Evolutionary conservation across 202 grass and related monocot species (phyloP).

Genomic region (Schoenoplectus triqueter): DNA sequence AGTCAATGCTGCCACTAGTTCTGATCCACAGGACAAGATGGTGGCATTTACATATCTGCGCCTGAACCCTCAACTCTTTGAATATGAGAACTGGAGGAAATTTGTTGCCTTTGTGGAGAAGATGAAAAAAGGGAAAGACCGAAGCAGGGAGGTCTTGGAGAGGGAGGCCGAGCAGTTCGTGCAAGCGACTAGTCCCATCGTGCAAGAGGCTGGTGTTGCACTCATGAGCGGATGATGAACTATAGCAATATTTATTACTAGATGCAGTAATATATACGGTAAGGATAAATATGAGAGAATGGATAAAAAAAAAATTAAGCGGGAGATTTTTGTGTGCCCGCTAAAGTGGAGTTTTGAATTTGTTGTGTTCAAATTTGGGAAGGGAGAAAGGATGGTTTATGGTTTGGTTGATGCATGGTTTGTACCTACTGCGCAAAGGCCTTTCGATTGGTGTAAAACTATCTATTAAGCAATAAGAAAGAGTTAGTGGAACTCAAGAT

Average conservation of each 20-base stretch:
- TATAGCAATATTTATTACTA: neutral
- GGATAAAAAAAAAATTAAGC: neutral
- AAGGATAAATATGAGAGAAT: neutral
- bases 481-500: neutral
- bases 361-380: slow-evolving; percentile 12
- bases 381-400: neutral
- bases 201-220: slow-evolving; percentile 54
- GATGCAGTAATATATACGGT: slow-evolving; percentile 7
- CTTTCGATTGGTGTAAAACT: neutral
- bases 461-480: neutral
- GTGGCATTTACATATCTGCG: slow-evolving; percentile 87
- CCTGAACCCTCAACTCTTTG: slow-evolving; percentile 62
- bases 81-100: slow-evolving; percentile 65
- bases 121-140: slow-evolving; percentile 50
- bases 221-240: slow-evolving; percentile 43
- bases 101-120: slow-evolving; percentile 68
- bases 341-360: neutral
- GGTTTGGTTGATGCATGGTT: neutral
- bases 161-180: slow-evolving; percentile 51
- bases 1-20: slow-evolving; percentile 43
- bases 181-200: slow-evolving; percentile 58
- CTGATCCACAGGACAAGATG: slow-evolving; percentile 54
- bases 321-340: slow-evolving; percentile 25
- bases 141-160: slow-evolving; percentile 55
- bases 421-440: neutral